Evolutionary conservation across 2,329 filamentous ascomycete genomes (phyloP).

Genomic region (Emydomyces testavorans): DNA sequence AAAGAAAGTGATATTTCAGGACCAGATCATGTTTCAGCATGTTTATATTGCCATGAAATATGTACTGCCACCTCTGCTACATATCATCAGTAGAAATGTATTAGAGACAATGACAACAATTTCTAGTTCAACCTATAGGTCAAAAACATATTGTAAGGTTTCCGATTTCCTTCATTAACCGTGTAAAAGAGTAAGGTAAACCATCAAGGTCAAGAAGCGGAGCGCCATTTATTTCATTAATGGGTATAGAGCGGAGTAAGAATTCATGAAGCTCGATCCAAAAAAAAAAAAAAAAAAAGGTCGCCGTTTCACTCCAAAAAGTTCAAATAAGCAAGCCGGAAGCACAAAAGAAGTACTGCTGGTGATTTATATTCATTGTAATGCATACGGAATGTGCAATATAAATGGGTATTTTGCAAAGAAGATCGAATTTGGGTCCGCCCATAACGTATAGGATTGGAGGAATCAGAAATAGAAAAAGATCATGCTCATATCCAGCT

Average conservation of each 20-base stretch:
- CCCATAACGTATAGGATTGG: too few relatives aligned
- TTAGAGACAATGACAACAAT: not conserved
- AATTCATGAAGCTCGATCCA: not conserved
- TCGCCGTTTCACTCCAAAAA: not conserved
- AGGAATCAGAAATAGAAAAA: too few relatives aligned
- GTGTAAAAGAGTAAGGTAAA: too few relatives aligned
- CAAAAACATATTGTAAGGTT: too few relatives aligned
- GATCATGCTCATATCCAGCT: too few relatives aligned
- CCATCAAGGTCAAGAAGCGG: not conserved
- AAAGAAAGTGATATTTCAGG: not conserved
- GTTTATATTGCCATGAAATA: too few relatives aligned
- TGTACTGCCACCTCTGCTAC: too few relatives aligned
- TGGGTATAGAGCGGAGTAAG: slow-evolving; percentile 8
- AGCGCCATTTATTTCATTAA: not conserved
- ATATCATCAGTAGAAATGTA: too few relatives aligned
- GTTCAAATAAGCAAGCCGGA: not conserved
- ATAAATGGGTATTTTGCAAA: not conserved
- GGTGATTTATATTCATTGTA: too few relatives aligned
- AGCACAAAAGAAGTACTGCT: too few relatives aligned
- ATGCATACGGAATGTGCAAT: not conserved
- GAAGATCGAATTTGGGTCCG: too few relatives aligned
- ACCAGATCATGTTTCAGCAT: not conserved
- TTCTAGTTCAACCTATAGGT: not conserved
- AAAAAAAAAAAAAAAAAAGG: not conserved
- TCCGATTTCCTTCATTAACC: too few relatives aligned